Evolutionary conservation across 306 rosid genomes (phyloP), one percentile per base, ranked within the genome.

Genomic region (Inga laurina): DNA sequence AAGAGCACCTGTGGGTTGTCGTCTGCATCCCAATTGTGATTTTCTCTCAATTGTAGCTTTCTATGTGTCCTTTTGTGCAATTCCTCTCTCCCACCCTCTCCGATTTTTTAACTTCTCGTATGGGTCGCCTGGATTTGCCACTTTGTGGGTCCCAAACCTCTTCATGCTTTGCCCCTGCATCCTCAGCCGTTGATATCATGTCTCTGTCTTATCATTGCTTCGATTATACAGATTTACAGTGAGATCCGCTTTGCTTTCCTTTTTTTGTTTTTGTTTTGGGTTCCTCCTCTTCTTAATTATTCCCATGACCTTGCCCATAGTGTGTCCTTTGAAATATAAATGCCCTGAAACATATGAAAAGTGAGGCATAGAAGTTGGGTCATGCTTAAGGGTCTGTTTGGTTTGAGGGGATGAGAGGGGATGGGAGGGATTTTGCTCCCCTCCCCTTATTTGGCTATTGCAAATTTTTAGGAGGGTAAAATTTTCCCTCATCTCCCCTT

Each of bases 301-400:
- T 34, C 45, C 81, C 83, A 68, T 76, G 22, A 35, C 81, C 85
- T 79, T 69, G 85, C 86, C 81, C 92, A 82, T 88, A 82, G 85
- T 69, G 44, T 72, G 43, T 76, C 82, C 66, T 66, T 79, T n/a
- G n/a, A n/a, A n/a, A n/a, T n/a, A n/a, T n/a, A n/a, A n/a, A n/a
- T n/a, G n/a, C n/a, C n/a, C n/a, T n/a, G n/a, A n/a, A n/a, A n/a
- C n/a, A n/a, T n/a, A n/a, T n/a, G n/a, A n/a, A n/a, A n/a, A n/a
- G n/a, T n/a, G n/a, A n/a, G n/a, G n/a, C n/a, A n/a, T n/a, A n/a
- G n/a, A n/a, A n/a, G n/a, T n/a, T n/a, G n/a, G n/a, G n/a, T n/a
- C n/a, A n/a, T n/a, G n/a, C n/a, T n/a, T n/a, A n/a, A n/a, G n/a
- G n/a, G n/a, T n/a, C n/a, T n/a, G n/a, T n/a, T n/a, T n/a, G n/a